Base-by-base conservation (phyloP, 148 eudicot species). In the Rhododendron mucronatum region DNA sequence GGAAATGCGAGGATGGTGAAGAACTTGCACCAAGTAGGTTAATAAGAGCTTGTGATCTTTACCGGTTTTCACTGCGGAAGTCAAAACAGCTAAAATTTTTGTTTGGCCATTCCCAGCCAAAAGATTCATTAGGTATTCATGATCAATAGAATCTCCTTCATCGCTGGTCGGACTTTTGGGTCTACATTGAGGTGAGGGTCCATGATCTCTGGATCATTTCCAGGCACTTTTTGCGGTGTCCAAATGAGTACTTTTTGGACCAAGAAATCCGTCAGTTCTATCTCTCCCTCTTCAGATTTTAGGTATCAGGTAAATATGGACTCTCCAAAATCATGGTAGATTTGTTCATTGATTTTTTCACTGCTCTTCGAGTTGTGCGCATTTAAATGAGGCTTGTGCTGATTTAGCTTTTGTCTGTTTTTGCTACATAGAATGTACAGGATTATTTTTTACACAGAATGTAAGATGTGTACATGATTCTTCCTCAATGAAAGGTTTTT, bases 401-500 rank as follows among this genome's bases (percentile, higher is more conserved):
- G 67, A 18, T 80, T 55, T 53, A 6, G n/a, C 45, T 30, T 18
- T 51, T 14, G 33, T 81, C 26, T 41, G 50, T 21, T 47, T 44
- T 48, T 79, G 28, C 16, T 20, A 3, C 4, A 12, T 50, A 28
- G 53, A 26, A 7, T 81, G 83, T 81, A 81, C 67, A 81, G 39
- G 33, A 53, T 81, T 55, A 41, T 61, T 81, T 81, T 53, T 33
- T 14, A 28, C 55, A 33, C 26, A 53, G n/a, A 55, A 81, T 16
- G n/a, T 44, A 51, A n/a, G 4, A 33, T 33, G 67, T 50, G 53
- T 30, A 81, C 11, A 80, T 16, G 13, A 81, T 81, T 55, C 33
- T 81, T 81, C 26, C 47, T 81, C 20, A 55, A 55, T 55, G 61
- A 81, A 55, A 53, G 45, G 83, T 30, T 55, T 81, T 81, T 55